Base-by-base conservation (phyloP, 129 eudicot genomes). In the Pseudognaphalium luteoalbum region DNA sequence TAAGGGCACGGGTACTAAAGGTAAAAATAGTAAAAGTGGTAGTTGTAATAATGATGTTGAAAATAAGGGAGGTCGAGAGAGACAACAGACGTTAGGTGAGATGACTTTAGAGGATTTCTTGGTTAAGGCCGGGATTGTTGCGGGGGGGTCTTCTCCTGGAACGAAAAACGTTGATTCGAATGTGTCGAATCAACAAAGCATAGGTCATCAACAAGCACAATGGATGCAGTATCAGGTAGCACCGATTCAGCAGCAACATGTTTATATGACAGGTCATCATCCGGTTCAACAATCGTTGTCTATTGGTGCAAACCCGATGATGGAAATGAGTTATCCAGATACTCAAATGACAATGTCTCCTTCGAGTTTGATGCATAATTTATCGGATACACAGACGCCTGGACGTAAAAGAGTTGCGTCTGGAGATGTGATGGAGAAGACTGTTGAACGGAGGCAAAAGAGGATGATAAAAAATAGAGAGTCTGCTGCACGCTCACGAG, bases 381-480 rank as follows among this genome's bases (percentile, higher is more conserved):
- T 93, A 56, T 93, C 97, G 3, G 98, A 93, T 73, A 86, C 91
- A 6, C 98, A 88, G 80, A 86, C 91, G 7, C 89, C 87, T 32
- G 96, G 96, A 34, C 70, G 93, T 60, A 94, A 94, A 83, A 80
- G 97, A 81, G 87, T 68, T 74, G 96, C 85, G 2, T 83, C 93
- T 12, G 96, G 88, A 21, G 96, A 87, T 65, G 87, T 89, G 80
- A 87, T 86, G 52, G 98, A 94, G 78, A 91, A 87, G 83, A 87
- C 93, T 64, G 98, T 91, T 42, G 97, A 94, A 84, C 86, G 97
- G 93, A 88, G 98, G 88, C 98, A 93, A 84, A 93, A 93, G 83
- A 88, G 98, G 79, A 92, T 92, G 98, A 93, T 93, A 9, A 93
- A 93, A 80, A 93, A 93, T 62, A 83, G 98, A 81, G 98, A 94